Evolutionary conservation across 495 filamentous ascomycete species (phyloP), one percentile per base, ranked within the genome.

Genomic region (Beverwykella pulmonaria): DNA sequence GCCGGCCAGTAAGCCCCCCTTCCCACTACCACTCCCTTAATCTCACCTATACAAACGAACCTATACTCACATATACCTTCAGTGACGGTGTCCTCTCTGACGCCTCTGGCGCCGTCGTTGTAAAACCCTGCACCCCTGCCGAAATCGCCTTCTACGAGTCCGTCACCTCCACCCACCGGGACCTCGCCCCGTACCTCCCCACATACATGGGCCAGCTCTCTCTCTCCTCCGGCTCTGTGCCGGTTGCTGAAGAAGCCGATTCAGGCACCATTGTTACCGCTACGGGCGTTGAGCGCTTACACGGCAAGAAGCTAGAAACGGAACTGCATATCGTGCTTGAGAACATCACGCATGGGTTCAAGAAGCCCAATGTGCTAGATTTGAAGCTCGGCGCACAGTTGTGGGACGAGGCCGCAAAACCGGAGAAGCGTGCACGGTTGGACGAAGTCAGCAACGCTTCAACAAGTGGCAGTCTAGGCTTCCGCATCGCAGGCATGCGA

Each of bases 121-220:
- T 97, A 75, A 99, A 99, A 78, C 94, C 94, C 29, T 97, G 94
- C 78, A 96, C 91, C 7, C 76, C 84, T 46, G 83, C 86, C 61
- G 94, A 99, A 79, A 86, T 97, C 62, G 85, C 86, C 26, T 99
- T 99, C 79, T 99, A 99, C 84, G 88, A 97, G 77, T 85, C 88
- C 26, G 87, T 87, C 41, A 71, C 77, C 9, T 70, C 81, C 36
- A 72, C 79, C 17, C 92, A 96, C 71, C 87, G 87, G 20, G 82
- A 80, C 4, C 89, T 97, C 69, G 84, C 85, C 20, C 84, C 86
- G 22, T 86, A 90, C 73, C 94, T 98, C 81, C 93, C 94, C 58
- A 84, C 84, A 9, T 98, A 86, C 77, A 82, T 93, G 75, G 94
- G 94, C 59, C 92, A 87, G 17, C 81, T 98, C 34, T 72, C 73